phyloP scores from a whole-genome alignment of 2,329 filamentous ascomycete species.

The Pyrenophora teres region DNA sequence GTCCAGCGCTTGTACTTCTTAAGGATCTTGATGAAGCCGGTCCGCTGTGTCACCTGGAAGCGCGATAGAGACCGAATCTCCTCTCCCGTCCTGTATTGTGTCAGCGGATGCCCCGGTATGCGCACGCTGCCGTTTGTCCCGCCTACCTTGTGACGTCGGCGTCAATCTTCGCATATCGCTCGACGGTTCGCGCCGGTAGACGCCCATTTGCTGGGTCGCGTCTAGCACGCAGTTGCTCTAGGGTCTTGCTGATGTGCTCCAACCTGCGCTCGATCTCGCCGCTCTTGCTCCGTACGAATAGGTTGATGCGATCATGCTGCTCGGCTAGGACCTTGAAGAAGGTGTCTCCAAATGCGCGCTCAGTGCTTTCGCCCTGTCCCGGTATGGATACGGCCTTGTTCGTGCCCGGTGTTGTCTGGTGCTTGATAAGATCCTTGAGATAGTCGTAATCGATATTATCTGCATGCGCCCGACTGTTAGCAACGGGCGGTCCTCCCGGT shows the following conservation, averaged over 20 bases:
- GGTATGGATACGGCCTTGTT: slow-evolving; percentile 75
- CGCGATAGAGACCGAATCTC: slow-evolving; percentile 72
- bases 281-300: slow-evolving; percentile 80
- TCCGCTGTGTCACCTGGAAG: slow-evolving; percentile 73
- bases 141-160: slow-evolving; percentile 54
- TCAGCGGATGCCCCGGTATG: slow-evolving; percentile 13
- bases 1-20: slow-evolving; percentile 94
- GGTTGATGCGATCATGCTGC: slow-evolving; percentile 76
- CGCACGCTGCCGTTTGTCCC: neutral
- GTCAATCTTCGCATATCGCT: slow-evolving; percentile 57
- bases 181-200: slow-evolving; percentile 53
- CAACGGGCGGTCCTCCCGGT: neutral
- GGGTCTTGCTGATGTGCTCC: slow-evolving; percentile 48
- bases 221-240: slow-evolving; percentile 40
- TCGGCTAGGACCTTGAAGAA: slow-evolving; percentile 72
- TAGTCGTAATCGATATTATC: slow-evolving; percentile 91
- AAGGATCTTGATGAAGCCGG: slow-evolving; percentile 79
- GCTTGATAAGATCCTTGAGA: slow-evolving; percentile 82
- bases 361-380: slow-evolving; percentile 62
- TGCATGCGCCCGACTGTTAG: slow-evolving; percentile 44
- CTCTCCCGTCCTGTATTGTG: slow-evolving; percentile 61
- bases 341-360: slow-evolving; percentile 70
- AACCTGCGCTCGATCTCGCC: slow-evolving; percentile 75
- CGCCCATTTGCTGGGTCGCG: slow-evolving; percentile 21
- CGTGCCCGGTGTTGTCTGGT: slow-evolving; percentile 72